Conservation (phyloP, 768 basidiomycete species). For the Auricularia heimuer region DNA sequence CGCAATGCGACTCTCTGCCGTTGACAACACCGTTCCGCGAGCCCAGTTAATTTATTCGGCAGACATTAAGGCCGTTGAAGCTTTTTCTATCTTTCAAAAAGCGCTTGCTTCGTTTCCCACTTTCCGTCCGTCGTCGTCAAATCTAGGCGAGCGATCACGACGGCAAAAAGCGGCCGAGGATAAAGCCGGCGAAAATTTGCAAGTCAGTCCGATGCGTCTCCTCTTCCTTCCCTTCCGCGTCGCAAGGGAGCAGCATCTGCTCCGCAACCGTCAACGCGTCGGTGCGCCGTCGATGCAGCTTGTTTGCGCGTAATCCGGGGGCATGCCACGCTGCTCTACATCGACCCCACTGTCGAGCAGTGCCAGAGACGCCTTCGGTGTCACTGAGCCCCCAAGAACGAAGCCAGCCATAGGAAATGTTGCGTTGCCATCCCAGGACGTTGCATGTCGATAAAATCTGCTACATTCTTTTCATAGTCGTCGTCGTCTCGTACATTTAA, state of each 20-base stretch:
- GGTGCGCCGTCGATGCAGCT: background rate
- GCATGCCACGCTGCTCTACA: slow-evolving; percentile 3
- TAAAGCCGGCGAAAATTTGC: too few species aligned
- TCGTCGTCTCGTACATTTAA: background rate
- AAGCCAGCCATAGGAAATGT: slow-evolving; percentile 1
- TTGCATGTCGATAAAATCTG: background rate
- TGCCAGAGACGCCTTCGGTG: background rate
- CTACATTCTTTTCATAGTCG: background rate
- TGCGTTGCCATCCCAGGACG: slow-evolving; percentile 1
- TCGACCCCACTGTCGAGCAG: background rate
- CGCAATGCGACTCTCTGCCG: too few species aligned
- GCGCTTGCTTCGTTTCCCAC: too few species aligned
- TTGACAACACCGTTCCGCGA: too few species aligned
- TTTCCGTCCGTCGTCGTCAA: too few species aligned
- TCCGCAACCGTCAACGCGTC: background rate
- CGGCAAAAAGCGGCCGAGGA: too few species aligned
- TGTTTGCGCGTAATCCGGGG: background rate
- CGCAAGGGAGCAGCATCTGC: background rate
- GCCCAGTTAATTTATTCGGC: too few species aligned
- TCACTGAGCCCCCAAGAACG: slow-evolving; percentile 1
- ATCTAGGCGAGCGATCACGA: too few species aligned
- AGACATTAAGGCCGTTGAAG: too few species aligned
- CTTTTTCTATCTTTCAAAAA: too few species aligned
- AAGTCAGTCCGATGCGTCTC: too few species aligned
- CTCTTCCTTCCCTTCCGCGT: background rate